A percentile compares a stretch with the other conserved stretches of the same genome.
Conservation (phyloP, 108 stramenopile genomes). For the Conticribra weissflogii region DNA sequence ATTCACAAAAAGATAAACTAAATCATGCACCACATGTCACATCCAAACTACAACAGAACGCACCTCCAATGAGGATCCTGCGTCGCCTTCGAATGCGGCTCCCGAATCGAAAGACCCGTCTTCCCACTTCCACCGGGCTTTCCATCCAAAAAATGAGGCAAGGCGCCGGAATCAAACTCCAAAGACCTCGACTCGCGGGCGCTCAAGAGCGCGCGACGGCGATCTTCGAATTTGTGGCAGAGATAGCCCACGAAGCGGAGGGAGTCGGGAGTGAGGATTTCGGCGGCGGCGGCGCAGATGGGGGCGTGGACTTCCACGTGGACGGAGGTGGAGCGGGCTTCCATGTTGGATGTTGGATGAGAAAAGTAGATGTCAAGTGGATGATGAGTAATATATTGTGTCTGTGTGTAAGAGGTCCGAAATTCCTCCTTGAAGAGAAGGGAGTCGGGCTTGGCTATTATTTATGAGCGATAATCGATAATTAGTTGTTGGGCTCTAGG, state of each 20-base stretch:
- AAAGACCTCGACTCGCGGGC: slow-evolving; percentile 57
- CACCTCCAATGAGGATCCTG: slow-evolving; percentile 76
- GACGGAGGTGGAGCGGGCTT: slow-evolving; percentile 65
- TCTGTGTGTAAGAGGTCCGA: too few relatives aligned
- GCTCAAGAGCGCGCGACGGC: slow-evolving; percentile 64
- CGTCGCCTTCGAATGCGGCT: slow-evolving; percentile 54
- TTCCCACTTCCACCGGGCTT: slow-evolving; percentile 27
- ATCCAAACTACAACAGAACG: too few relatives aligned
- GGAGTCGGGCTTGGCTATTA: too few relatives aligned
- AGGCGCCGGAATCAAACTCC: slow-evolving; percentile 79
- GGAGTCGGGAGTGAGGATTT: slow-evolving; percentile 80
- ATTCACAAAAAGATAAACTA: too few relatives aligned
- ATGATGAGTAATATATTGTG: too few relatives aligned
- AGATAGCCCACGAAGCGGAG: slow-evolving; percentile 81
- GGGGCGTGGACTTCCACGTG: slow-evolving; percentile 75
- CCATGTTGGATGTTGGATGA: slow-evolving; percentile 64
- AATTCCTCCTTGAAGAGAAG: too few relatives aligned
- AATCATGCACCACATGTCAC: too few relatives aligned
- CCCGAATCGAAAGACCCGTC: slow-evolving; percentile 31
- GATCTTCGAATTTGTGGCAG: slow-evolving; percentile 74
- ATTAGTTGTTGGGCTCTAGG: too few relatives aligned
- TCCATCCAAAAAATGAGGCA: slow-evolving; percentile 68
- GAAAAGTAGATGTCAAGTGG: too few relatives aligned
- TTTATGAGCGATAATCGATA: too few relatives aligned
- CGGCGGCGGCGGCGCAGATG: slow-evolving; percentile 66